Conservation (phyloP, 306 rosid species). For the Prunus davidiana region DNA sequence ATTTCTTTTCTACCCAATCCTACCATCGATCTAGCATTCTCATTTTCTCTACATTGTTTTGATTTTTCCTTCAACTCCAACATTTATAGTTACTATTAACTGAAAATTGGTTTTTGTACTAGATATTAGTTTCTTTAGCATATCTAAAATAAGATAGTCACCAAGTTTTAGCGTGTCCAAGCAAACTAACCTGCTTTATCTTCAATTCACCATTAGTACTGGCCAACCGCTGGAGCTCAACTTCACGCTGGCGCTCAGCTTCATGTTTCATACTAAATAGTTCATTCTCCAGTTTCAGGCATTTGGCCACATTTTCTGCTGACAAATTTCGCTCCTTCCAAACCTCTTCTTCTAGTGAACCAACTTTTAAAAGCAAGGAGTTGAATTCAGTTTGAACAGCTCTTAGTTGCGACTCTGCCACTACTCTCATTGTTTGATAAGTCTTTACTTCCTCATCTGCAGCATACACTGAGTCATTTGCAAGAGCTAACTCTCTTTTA, state of each 20-base stretch:
- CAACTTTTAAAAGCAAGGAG: slow-evolving; percentile 38
- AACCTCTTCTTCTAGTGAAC: slow-evolving; percentile 51
- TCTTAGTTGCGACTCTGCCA: slow-evolving; percentile 47
- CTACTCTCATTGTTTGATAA: slow-evolving; percentile 38
- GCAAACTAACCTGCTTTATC: slow-evolving; percentile 59
- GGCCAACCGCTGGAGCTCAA: slow-evolving; percentile 29
- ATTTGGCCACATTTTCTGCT: slow-evolving; percentile 38
- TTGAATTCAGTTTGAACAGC: slow-evolving; percentile 38
- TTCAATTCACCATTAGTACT: slow-evolving; percentile 38
- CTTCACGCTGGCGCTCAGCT: slow-evolving; percentile 44
- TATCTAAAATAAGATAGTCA: background rate
- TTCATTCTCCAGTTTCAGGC: slow-evolving; percentile 55
- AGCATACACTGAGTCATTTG: slow-evolving; percentile 44
- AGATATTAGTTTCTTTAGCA: background rate
- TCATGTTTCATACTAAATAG: slow-evolving; percentile 47
- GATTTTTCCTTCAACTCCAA: background rate
- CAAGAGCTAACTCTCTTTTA: slow-evolving; percentile 43
- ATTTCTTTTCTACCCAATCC: background rate
- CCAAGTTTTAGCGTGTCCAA: background rate
- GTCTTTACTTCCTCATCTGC: slow-evolving; percentile 48
- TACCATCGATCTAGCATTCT: background rate
- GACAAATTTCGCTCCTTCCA: slow-evolving; percentile 54
- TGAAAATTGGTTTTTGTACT: background rate
- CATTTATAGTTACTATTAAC: background rate
- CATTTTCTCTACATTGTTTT: background rate